These are phyloP conservation scores for Blastobotrys muscicola DNA, from an alignment of 805 yeast species.

Conservation along the genomic window DNA sequence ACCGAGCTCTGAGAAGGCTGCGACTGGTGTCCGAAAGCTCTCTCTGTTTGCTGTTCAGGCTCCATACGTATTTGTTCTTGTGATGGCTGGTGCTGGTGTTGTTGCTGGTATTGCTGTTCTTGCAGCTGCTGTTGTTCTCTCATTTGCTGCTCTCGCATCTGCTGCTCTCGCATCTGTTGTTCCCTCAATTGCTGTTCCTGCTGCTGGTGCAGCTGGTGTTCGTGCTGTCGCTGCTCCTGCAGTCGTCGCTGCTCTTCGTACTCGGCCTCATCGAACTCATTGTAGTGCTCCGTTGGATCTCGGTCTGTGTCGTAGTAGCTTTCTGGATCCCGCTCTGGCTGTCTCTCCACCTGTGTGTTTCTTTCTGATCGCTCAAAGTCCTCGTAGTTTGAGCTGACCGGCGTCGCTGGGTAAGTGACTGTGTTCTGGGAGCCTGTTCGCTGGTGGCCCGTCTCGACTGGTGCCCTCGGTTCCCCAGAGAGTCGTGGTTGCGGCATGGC, in stretches of 20 bases:
- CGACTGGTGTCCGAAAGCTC: background rate
- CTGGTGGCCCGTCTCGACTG: background rate
- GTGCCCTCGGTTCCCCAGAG: conserved; percentile 1
- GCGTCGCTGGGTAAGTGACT: no score
- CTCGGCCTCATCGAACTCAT: background rate
- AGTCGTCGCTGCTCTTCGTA: background rate
- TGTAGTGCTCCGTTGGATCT: no score
- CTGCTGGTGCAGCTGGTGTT: conserved; percentile 4
- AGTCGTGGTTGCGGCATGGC: conserved; percentile 28
- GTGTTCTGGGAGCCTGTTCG: no score
- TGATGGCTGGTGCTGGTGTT: conserved; percentile 1
- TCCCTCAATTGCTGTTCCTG: conserved; percentile 1
- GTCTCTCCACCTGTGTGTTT: no score
- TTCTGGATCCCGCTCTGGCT: no score
- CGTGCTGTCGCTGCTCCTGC: background rate
- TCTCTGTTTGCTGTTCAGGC: background rate
- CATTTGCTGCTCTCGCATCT: background rate
- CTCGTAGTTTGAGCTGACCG: no score
- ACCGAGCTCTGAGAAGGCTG: background rate
- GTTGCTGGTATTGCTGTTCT: background rate
- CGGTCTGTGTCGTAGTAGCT: no score
- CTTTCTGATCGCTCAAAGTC: no score
- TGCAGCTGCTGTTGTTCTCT: background rate
- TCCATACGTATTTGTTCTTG: background rate
- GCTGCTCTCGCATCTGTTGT: background rate